Evolutionary conservation across 352 stramenopile genomes (phyloP).

Genomic region (Globisporangium spiculum): DNA sequence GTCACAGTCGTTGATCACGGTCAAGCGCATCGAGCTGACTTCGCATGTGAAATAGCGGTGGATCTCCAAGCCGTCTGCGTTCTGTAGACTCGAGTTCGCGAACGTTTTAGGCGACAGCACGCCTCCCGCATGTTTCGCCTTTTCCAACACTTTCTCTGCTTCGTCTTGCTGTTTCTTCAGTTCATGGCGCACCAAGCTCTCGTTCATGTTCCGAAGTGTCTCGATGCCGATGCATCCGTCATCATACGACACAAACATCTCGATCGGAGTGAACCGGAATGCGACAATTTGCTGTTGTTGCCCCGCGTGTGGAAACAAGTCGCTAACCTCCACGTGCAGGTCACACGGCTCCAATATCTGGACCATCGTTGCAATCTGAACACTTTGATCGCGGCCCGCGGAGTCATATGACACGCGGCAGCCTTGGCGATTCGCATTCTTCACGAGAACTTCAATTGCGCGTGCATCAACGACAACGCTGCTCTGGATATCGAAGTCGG

Average conservation of each 20-base stretch:
- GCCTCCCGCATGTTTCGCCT: not conserved
- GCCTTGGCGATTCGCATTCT: constrained; percentile 63
- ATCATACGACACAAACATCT: constrained; percentile 82
- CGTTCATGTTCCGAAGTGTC: constrained; percentile 41
- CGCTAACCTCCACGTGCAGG: constrained; percentile 60
- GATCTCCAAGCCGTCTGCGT: constrained; percentile 33
- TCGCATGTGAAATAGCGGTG: constrained; percentile 81
- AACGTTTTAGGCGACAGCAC: constrained; percentile 23
- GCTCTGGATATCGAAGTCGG: constrained; percentile 69
- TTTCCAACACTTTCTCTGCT: not conserved
- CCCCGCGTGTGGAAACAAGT: constrained; percentile 60
- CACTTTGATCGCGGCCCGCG: constrained; percentile 5
- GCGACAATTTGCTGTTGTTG: constrained; percentile 76
- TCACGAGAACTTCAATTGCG: constrained; percentile 60
- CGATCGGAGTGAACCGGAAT: constrained; percentile 68
- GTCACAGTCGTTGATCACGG: constrained; percentile 84
- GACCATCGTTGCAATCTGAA: constrained; percentile 44
- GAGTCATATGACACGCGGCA: constrained; percentile 43
- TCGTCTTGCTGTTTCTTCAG: constrained; percentile 13
- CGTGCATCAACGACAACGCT: constrained; percentile 57
- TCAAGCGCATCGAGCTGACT: constrained; percentile 59
- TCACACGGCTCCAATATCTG: constrained; percentile 79
- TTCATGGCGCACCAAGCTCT: constrained; percentile 26
- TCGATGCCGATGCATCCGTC: constrained; percentile 53
- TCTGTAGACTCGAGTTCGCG: not conserved